Conservation (phyloP, 805 yeast genomes). For the Tanozyma kutaoensis region DNA sequence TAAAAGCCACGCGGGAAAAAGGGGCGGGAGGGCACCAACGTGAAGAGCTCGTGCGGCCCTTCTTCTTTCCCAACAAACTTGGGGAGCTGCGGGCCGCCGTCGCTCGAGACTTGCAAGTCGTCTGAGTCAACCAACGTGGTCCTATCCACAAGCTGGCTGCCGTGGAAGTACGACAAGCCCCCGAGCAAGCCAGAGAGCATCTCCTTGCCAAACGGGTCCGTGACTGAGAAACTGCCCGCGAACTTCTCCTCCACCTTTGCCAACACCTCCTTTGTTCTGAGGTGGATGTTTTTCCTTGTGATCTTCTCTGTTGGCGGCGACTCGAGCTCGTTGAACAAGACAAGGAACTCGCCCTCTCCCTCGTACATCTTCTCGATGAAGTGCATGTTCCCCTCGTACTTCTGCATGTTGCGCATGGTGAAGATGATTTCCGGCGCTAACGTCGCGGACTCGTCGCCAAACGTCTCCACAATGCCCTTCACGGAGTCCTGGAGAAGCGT, state of each 20-base stretch:
- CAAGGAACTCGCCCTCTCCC: conserved; percentile 66
- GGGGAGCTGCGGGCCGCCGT: conserved; percentile 7
- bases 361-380: conserved; percentile 62
- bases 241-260: conserved; percentile 41
- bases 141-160: conserved; percentile 73
- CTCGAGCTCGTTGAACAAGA: conserved; percentile 39
- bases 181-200: conserved; percentile 75
- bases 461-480: conserved; percentile 22
- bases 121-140: conserved; percentile 56
- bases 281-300: conserved; percentile 19
- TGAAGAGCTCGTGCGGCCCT: conserved; percentile 67
- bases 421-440: conserved; percentile 38
- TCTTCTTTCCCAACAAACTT: conserved; percentile 44
- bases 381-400: conserved; percentile 66
- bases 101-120: conserved; percentile 36
- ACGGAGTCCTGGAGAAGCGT: conserved; percentile 61
- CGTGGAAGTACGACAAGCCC: conserved; percentile 81
- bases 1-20: conserved; percentile 94
- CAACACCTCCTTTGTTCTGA: conserved; percentile 17
- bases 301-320: conserved; percentile 26
- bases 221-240: too few relatives aligned
- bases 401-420: conserved; percentile 42
- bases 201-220: conserved; percentile 49
- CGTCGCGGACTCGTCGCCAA: conserved; percentile 6
- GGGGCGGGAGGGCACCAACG: conserved; percentile 84